Evolutionary conservation across 768 basidiomycete genomes (phyloP).

Genomic region (Podaxis mareebaensis): DNA sequence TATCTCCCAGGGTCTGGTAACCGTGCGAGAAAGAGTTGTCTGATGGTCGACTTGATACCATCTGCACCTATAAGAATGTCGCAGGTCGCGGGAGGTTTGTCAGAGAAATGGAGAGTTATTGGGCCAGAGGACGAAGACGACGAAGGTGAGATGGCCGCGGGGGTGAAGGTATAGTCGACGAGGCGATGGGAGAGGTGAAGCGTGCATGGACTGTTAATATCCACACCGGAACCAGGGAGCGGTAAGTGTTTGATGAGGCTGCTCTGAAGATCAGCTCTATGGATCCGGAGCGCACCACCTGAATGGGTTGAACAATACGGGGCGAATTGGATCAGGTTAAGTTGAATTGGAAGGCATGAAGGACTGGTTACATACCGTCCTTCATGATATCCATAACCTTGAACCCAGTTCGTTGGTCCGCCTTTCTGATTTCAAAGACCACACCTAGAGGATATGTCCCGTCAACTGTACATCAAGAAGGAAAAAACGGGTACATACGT

Average conservation of each 20-base stretch:
- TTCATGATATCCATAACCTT: slow-evolving; percentile 14
- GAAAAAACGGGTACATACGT: slow-evolving; percentile 7
- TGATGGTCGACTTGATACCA: slow-evolving; percentile 24
- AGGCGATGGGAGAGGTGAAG: slow-evolving; percentile 52
- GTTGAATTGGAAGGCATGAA: too few relatives aligned
- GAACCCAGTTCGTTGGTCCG: slow-evolving; percentile 26
- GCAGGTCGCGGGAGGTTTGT: slow-evolving; percentile 27
- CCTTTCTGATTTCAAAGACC: slow-evolving; percentile 31
- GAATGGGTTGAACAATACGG: neutral
- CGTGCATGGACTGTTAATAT: slow-evolving; percentile 27
- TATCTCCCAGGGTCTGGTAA: slow-evolving; percentile 1
- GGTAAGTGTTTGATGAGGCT: slow-evolving; percentile 48
- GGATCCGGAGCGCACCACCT: slow-evolving; percentile 30
- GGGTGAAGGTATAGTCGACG: slow-evolving; percentile 34
- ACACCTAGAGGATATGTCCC: slow-evolving; percentile 16
- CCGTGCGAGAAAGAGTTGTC: slow-evolving; percentile 13
- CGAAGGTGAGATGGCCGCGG: neutral
- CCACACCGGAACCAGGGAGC: slow-evolving; percentile 14
- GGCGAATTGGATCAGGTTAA: too few relatives aligned
- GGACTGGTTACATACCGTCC: neutral
- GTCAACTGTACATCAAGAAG: neutral
- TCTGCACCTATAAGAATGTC: slow-evolving; percentile 37
- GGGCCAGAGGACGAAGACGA: slow-evolving; percentile 8
- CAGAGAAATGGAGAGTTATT: slow-evolving; percentile 27
- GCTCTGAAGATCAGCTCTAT: slow-evolving; percentile 61